A percentile compares a stretch with the other conserved stretches of the same genome.
These are phyloP conservation scores for Thraustochytrium striatum DNA, from an alignment of 352 stramenopile species.

Conservation along the genomic window DNA sequence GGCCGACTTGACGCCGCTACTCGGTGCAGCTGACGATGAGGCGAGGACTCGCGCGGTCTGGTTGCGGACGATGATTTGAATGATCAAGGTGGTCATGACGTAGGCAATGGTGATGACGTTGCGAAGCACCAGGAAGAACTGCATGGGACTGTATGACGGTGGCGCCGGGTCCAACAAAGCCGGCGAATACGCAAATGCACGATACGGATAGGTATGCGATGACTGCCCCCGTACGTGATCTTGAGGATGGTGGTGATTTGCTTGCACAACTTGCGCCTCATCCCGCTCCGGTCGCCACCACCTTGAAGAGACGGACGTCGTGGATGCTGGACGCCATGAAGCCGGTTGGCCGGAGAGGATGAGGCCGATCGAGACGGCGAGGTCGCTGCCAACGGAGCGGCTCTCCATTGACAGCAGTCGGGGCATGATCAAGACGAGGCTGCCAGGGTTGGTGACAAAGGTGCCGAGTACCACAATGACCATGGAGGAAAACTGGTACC, in stretches of 20 bases:
- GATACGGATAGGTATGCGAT: neutral
- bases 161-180: neutral
- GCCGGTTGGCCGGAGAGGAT: neutral
- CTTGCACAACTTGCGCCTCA: neutral
- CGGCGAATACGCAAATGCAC: neutral
- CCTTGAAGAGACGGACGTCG: neutral
- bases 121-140: neutral
- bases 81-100: neutral
- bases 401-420: neutral
- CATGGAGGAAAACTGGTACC: neutral
- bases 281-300: neutral
- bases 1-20: neutral
- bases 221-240: neutral
- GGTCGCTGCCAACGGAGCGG: neutral
- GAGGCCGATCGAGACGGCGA: neutral
- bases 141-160: neutral
- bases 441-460: neutral
- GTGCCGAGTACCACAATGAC: neutral
- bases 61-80: neutral
- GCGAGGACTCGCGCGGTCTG: neutral
- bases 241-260: neutral
- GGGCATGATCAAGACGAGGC: neutral
- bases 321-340: no score
- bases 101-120: neutral
- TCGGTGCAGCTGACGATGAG: no score